Percentiles rank a stretch among this genome's conserved stretches.
Conservation (phyloP, 2,329 filamentous ascomycete genomes). For the Trichoderma hamatum region DNA sequence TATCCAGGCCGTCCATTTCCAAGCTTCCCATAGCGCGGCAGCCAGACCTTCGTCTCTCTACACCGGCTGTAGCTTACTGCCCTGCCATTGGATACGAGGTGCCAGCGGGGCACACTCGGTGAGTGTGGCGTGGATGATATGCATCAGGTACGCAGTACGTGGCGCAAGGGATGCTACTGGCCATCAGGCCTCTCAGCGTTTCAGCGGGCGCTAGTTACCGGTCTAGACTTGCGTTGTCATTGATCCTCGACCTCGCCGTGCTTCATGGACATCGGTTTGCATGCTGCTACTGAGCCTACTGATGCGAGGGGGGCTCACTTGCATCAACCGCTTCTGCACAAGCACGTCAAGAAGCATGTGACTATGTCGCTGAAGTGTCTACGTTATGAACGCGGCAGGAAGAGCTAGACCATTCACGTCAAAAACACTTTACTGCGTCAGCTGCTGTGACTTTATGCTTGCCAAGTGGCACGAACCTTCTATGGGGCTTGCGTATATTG, state of each 20-base stretch:
- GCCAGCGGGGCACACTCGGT: slow-evolving; percentile 25
- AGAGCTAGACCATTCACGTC: background rate
- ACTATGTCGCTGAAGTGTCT: background rate
- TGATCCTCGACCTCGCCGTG: slow-evolving; percentile 6
- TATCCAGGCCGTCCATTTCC: slow-evolving; percentile 1
- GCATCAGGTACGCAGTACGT: slow-evolving; percentile 25
- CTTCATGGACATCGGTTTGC: slow-evolving; percentile 1
- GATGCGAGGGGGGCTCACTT: slow-evolving; percentile 12
- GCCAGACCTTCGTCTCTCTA: slow-evolving; percentile 13
- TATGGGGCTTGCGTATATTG: background rate
- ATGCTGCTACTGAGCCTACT: slow-evolving; percentile 11
- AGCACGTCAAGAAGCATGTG: slow-evolving; percentile 14
- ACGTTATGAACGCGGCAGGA: background rate
- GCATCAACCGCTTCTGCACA: slow-evolving; percentile 12
- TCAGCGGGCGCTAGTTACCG: slow-evolving; percentile 17
- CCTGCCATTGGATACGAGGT: slow-evolving; percentile 19
- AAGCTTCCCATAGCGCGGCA: slow-evolving; percentile 16
- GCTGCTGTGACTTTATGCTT: slow-evolving; percentile 5
- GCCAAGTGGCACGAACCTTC: slow-evolving; percentile 21
- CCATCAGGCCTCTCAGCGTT: slow-evolving; percentile 19
- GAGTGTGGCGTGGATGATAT: slow-evolving; percentile 25
- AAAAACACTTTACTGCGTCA: background rate
- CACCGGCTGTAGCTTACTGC: slow-evolving; percentile 27
- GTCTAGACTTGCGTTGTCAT: slow-evolving; percentile 21
- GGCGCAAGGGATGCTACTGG: slow-evolving; percentile 14